Conservation (phyloP, 768 basidiomycete genomes). For the Mycena galericulata region DNA sequence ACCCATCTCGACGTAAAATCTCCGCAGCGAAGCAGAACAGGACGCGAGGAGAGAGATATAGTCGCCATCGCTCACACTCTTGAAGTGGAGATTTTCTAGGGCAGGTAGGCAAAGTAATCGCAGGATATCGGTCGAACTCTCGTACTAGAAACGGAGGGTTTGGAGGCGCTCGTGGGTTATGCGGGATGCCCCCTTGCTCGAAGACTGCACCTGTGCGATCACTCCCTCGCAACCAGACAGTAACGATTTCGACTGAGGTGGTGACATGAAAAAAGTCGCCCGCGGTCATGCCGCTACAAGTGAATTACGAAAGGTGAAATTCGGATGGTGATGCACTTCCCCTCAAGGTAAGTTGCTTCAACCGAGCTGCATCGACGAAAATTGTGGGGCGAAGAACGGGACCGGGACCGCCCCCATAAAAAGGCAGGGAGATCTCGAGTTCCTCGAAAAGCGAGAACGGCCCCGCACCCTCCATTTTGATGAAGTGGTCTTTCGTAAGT, state of each 20-base stretch:
- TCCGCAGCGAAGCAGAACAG: not conserved
- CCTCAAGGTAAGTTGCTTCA: not conserved
- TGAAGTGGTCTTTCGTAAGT: not conserved
- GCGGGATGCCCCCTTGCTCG: not conserved
- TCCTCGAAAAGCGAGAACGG: not conserved
- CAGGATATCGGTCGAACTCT: not conserved
- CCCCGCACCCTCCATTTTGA: not conserved
- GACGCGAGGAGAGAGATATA: not conserved
- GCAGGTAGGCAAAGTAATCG: not conserved
- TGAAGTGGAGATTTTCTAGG: not conserved
- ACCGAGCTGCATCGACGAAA: not conserved
- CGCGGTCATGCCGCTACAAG: too few relatives aligned
- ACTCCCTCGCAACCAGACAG: too few relatives aligned
- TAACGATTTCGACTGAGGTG: not conserved
- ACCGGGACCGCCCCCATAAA: not conserved
- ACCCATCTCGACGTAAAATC: not conserved
- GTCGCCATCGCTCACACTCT: not conserved
- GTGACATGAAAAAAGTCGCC: not conserved
- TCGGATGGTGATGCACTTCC: too few relatives aligned
- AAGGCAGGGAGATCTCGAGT: not conserved
- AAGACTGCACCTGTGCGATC: not conserved
- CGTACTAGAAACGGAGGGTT: not conserved
- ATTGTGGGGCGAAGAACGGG: not conserved
- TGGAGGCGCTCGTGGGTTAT: not conserved
- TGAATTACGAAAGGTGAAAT: too few relatives aligned